A percentile compares a stretch with the other conserved stretches of the same genome.
phyloP scores from a whole-genome alignment of 169 alveolate genomes.

The Plasmodium reichenowi region DNA sequence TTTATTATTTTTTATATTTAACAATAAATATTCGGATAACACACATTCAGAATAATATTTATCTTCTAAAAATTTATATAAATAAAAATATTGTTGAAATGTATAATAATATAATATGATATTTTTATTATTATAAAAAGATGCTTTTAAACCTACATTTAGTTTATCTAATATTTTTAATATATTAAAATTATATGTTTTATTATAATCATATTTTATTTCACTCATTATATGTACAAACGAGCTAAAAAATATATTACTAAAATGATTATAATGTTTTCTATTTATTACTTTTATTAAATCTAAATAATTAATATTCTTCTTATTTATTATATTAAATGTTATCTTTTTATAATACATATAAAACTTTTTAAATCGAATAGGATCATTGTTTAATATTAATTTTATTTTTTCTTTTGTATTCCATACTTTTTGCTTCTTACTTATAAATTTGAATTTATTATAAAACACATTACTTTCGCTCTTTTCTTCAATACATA shows the following conservation, averaged over 20 bases:
- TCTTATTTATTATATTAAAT: slow-evolving; percentile 40
- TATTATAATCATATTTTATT: slow-evolving; percentile 60
- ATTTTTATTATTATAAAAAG: slow-evolving; percentile 69
- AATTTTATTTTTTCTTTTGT: not conserved
- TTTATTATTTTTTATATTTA: slow-evolving; percentile 21
- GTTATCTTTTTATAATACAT: slow-evolving; percentile 9
- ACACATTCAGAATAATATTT: slow-evolving; percentile 60
- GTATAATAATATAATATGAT: slow-evolving; percentile 46
- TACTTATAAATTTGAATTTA: no score
- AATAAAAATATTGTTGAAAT: slow-evolving; percentile 58
- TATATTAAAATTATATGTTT: slow-evolving; percentile 49
- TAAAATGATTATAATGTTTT: slow-evolving; percentile 51
- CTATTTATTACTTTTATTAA: slow-evolving; percentile 20
- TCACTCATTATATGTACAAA: slow-evolving; percentile 64
- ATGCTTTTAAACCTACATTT: slow-evolving; percentile 69
- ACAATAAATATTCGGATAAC: slow-evolving; percentile 40
- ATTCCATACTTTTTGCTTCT: no score
- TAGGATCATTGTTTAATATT: slow-evolving; percentile 47
- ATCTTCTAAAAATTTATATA: slow-evolving; percentile 60
- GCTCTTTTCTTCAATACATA: not conserved
- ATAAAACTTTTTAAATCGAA: slow-evolving; percentile 34
- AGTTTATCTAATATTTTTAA: slow-evolving; percentile 66
- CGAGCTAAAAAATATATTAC: slow-evolving; percentile 31
- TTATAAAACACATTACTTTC: not conserved
- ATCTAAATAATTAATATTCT: slow-evolving; percentile 41